Evolutionary conservation across 75 land plant genomes (phyloP).

Genomic region (Sequoia sempervirens): DNA sequence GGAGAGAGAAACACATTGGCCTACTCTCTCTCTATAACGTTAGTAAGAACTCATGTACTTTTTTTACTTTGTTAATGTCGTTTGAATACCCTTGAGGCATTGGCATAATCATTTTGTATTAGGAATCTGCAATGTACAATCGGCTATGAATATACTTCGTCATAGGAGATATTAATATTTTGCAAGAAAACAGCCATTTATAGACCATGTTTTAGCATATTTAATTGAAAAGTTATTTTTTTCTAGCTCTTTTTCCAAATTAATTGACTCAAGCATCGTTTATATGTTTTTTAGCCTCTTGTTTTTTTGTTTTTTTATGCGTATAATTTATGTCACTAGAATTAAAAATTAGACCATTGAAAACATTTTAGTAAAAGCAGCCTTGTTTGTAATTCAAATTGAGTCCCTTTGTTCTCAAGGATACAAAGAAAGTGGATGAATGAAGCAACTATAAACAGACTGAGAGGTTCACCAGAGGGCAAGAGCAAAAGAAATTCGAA

Average conservation of each 20-base stretch:
- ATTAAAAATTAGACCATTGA: neutral
- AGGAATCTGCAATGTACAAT: no score
- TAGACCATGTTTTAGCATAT: neutral
- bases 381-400: neutral
- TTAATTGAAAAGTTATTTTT: neutral
- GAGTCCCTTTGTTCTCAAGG: constrained; percentile 1
- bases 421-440: constrained; percentile 10
- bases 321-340: neutral
- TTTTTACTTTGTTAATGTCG: no score
- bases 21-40: no score
- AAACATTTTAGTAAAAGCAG: neutral
- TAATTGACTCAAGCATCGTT: neutral
- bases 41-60: no score
- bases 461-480: constrained; percentile 11
- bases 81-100: no score
- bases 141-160: no score
- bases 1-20: no score
- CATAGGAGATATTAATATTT: neutral
- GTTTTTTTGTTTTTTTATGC: no score
- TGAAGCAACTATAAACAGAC: constrained; percentile 8
- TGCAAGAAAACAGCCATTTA: neutral
- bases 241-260: neutral
- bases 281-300: neutral
- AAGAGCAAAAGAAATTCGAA: constrained; percentile 20
- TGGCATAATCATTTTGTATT: no score